phyloP scores from a whole-genome alignment of 352 stramenopile species.

The Pythium utonaiense region DNA sequence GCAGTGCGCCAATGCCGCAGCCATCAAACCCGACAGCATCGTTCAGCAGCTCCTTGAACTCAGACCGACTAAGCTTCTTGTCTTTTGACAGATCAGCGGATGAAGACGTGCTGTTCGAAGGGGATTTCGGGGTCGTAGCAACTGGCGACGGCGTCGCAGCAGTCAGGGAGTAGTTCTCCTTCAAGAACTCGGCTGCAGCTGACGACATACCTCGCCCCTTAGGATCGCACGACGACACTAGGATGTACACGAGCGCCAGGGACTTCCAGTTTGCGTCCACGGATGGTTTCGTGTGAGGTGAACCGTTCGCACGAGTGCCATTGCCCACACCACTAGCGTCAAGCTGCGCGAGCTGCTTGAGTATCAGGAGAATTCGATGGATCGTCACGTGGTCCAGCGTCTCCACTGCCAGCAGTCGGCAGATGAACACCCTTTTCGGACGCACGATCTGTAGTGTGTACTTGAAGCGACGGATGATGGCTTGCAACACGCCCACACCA shows the following conservation, averaged over 20 bases:
- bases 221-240: slow-evolving; percentile 73
- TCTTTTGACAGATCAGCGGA: slow-evolving; percentile 10
- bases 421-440: slow-evolving; percentile 72
- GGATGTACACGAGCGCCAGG: slow-evolving; percentile 59
- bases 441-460: slow-evolving; percentile 59
- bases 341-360: slow-evolving; percentile 61
- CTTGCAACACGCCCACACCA: slow-evolving; percentile 64
- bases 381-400: slow-evolving; percentile 77
- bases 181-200: slow-evolving; percentile 68
- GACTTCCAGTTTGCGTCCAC: slow-evolving; percentile 67
- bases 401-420: slow-evolving; percentile 62
- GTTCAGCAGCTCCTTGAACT: slow-evolving; percentile 62
- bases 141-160: not conserved
- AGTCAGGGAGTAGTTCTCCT: slow-evolving; percentile 39
- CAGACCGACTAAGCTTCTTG: slow-evolving; percentile 22
- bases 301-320: slow-evolving; percentile 8
- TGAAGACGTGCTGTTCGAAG: slow-evolving; percentile 2
- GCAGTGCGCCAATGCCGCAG: slow-evolving; percentile 60
- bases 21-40: slow-evolving; percentile 67
- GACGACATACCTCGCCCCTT: slow-evolving; percentile 76
- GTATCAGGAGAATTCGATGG: slow-evolving; percentile 48
- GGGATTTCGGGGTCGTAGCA: not conserved
- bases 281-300: slow-evolving; percentile 28
- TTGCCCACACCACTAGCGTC: slow-evolving; percentile 21
- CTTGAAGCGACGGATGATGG: slow-evolving; percentile 65